Evolutionary conservation across 2,329 filamentous ascomycete genomes (phyloP).

Genomic region (Chalaropsis thielavioides): DNA sequence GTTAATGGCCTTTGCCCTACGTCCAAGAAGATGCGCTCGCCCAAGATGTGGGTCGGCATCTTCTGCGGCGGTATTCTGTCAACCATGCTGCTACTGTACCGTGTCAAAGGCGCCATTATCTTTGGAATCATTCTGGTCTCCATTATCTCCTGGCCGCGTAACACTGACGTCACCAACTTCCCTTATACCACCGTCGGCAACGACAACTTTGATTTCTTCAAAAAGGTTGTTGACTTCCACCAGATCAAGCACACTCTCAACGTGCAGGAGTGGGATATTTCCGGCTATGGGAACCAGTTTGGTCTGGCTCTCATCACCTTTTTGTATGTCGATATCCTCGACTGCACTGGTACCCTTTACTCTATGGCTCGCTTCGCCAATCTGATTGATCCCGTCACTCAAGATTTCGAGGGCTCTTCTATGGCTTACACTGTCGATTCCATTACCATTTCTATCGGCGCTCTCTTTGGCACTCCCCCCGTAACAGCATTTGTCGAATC

Average conservation of each 20-base stretch:
- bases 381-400: slow-evolving; percentile 46
- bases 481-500: slow-evolving; percentile 65
- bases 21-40: slow-evolving; percentile 61
- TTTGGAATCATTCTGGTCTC: slow-evolving; percentile 69
- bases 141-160: slow-evolving; percentile 76
- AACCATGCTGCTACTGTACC: slow-evolving; percentile 67
- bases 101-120: slow-evolving; percentile 77
- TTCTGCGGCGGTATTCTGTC: slow-evolving; percentile 75
- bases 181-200: slow-evolving; percentile 56
- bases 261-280: slow-evolving; percentile 61
- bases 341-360: slow-evolving; percentile 63
- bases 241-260: slow-evolving; percentile 53
- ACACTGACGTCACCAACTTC: slow-evolving; percentile 66
- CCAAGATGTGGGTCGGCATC: slow-evolving; percentile 76
- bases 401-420: slow-evolving; percentile 77
- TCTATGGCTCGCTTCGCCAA: slow-evolving; percentile 68
- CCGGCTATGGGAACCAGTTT: slow-evolving; percentile 57
- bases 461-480: slow-evolving; percentile 54
- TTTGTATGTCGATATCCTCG: slow-evolving; percentile 66
- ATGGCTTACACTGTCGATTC: slow-evolving; percentile 64
- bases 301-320: slow-evolving; percentile 68
- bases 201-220: slow-evolving; percentile 70
- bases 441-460: slow-evolving; percentile 54
- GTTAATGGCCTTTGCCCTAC: slow-evolving; percentile 41
- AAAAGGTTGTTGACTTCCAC: slow-evolving; percentile 73